Evolutionary conservation across 1,284 basidiomycete species (phyloP).

Genomic region (Ustilago curta): DNA sequence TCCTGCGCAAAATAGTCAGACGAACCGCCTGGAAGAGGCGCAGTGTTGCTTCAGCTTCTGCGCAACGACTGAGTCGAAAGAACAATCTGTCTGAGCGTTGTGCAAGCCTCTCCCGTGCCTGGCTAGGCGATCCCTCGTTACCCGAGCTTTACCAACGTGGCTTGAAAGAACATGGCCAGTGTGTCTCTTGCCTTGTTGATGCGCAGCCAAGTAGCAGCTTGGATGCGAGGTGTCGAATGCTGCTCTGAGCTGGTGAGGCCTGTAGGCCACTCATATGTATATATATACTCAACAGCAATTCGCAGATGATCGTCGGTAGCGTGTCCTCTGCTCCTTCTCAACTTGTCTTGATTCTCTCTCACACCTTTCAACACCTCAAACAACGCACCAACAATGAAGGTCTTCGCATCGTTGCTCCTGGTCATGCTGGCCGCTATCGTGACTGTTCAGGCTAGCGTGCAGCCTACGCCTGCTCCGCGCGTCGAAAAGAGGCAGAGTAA

Average conservation of each 20-base stretch:
- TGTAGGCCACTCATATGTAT: background rate
- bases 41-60: background rate
- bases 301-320: background rate
- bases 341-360: background rate
- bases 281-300: background rate
- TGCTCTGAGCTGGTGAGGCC: background rate
- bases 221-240: background rate
- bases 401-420: constrained; percentile 34
- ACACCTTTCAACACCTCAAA: background rate
- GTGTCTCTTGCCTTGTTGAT: background rate
- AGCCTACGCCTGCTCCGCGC: constrained; percentile 37
- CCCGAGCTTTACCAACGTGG: background rate
- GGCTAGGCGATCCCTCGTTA: constrained; percentile 1
- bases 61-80: background rate
- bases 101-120: constrained; percentile 2
- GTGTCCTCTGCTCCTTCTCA: background rate
- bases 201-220: background rate
- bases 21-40: no score
- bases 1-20: background rate
- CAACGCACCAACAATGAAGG: constrained; percentile 21
- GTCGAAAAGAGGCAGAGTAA: constrained; percentile 41
- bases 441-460: constrained; percentile 31
- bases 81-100: background rate
- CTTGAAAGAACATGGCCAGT: constrained; percentile 1
- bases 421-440: constrained; percentile 23